phyloP scores from a whole-genome alignment of 129 eudicot genomes.

The Cynara cardunculus region DNA sequence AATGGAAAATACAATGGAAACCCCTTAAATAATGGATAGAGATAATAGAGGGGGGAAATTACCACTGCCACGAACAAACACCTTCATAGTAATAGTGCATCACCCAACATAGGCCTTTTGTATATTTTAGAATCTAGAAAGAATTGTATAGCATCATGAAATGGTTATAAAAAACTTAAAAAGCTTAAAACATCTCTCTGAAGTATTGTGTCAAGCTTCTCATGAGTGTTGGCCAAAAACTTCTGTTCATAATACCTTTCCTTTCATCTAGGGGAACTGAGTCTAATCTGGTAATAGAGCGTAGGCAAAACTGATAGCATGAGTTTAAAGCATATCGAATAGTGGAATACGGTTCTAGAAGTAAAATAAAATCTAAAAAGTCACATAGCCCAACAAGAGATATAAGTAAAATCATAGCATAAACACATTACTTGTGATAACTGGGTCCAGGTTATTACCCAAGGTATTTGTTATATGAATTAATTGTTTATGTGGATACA shows the following conservation, averaged over 20 bases:
- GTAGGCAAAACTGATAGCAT: neutral
- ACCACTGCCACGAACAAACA: conserved; percentile 98
- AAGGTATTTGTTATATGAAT: no score
- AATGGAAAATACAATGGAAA: no score
- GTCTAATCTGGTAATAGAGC: conserved; percentile 20
- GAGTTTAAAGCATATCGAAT: neutral
- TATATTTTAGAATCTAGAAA: conserved; percentile 67
- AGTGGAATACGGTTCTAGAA: neutral
- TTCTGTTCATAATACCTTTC: conserved; percentile 40
- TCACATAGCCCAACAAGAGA: neutral
- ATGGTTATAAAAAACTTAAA: neutral
- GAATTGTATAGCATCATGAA: neutral
- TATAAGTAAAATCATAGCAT: neutral
- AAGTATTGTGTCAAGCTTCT: conserved; percentile 33
- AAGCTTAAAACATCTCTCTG: conserved; percentile 31
- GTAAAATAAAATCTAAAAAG: neutral
- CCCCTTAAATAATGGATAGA: neutral
- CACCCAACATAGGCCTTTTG: conserved; percentile 97
- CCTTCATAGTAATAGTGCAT: conserved; percentile 99
- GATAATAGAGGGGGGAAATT: conserved; percentile 7
- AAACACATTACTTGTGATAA: no score
- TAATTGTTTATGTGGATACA: no score
- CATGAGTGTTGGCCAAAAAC: conserved; percentile 24
- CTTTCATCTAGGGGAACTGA: conserved; percentile 31
- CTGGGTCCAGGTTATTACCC: no score